These are phyloP conservation scores for Fraxinus cuspidata DNA, from an alignment of 257 asterid species.

Conservation along the genomic window DNA sequence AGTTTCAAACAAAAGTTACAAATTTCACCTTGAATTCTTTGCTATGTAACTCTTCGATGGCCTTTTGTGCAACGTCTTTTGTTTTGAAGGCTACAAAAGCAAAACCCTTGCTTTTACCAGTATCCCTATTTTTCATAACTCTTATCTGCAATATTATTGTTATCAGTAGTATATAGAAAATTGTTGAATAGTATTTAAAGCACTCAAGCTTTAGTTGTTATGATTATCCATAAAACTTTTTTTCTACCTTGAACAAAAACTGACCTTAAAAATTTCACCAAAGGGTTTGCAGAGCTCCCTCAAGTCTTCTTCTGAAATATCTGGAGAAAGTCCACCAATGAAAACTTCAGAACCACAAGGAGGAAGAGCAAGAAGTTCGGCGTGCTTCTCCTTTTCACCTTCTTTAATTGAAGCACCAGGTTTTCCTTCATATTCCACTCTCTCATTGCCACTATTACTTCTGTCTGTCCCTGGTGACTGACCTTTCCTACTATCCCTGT, in stretches of 20 bases:
- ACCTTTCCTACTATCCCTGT: constrained; percentile 59
- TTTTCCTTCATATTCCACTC: constrained; percentile 51
- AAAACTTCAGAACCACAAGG: constrained; percentile 94
- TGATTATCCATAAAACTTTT: not conserved
- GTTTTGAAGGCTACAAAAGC: constrained; percentile 90
- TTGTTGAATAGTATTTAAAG: not conserved
- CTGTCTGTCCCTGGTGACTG: constrained; percentile 49
- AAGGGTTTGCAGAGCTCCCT: constrained; percentile 75
- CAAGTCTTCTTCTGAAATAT: constrained; percentile 75
- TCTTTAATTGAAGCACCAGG: constrained; percentile 37
- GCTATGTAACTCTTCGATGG: constrained; percentile 77
- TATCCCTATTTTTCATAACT: constrained; percentile 82
- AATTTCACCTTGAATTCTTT: constrained; percentile 81
- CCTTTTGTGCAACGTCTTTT: constrained; percentile 79
- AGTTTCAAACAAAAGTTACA: constrained; percentile 4
- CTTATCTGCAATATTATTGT: constrained; percentile 65
- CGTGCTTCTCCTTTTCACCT: constrained; percentile 48
- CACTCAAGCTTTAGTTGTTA: not conserved
- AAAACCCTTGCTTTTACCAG: constrained; percentile 97
- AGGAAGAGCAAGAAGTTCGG: constrained; percentile 80
- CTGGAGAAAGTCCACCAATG: constrained; percentile 90
- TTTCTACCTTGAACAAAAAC: constrained; percentile 25
- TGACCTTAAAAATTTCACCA: constrained; percentile 80
- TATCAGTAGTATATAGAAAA: constrained; percentile 20
- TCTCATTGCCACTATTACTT: constrained; percentile 35